phyloP scores from a whole-genome alignment of 1,139 yeast species.

The Sugiyamaella pinicola region DNA sequence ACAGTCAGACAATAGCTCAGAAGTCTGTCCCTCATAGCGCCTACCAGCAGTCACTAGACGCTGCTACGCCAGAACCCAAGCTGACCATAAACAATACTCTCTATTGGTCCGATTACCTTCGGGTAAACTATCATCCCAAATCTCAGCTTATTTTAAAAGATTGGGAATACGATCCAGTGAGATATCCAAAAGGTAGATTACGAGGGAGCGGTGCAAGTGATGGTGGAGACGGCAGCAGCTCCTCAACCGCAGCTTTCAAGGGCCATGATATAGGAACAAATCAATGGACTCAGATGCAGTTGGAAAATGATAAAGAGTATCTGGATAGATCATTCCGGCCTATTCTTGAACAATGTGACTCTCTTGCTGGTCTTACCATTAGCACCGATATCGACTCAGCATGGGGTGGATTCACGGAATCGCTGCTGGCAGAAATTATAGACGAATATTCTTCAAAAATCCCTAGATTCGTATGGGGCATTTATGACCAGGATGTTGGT shows the following conservation, averaged over 20 bases:
- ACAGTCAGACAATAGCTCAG: constrained; percentile 26
- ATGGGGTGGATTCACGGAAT: constrained; percentile 80
- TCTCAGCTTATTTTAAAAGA: constrained; percentile 55
- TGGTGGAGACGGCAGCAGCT: no score
- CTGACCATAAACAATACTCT: constrained; percentile 50
- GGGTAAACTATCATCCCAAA: constrained; percentile 66
- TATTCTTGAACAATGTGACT: constrained; percentile 76
- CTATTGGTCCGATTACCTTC: constrained; percentile 83
- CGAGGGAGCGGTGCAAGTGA: constrained; percentile 40
- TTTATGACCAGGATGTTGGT: constrained; percentile 34
- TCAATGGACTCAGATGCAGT: constrained; percentile 47
- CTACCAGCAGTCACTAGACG: constrained; percentile 66
- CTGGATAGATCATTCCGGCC: constrained; percentile 62
- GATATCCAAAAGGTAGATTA: constrained; percentile 47
- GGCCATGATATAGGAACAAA: constrained; percentile 52
- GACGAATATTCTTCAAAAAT: constrained; percentile 72
- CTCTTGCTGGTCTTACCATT: constrained; percentile 67
- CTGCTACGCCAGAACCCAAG: constrained; percentile 34
- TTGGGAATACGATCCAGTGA: constrained; percentile 55
- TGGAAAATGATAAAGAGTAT: constrained; percentile 48
- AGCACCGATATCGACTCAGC: constrained; percentile 70
- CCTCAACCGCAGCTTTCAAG: constrained; percentile 43
- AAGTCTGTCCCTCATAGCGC: constrained; percentile 49
- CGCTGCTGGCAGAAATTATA: constrained; percentile 54
- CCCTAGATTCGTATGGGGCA: constrained; percentile 59